Conservation (phyloP, 108 stramenopile genomes). For the Aureococcus anophagefferens region DNA sequence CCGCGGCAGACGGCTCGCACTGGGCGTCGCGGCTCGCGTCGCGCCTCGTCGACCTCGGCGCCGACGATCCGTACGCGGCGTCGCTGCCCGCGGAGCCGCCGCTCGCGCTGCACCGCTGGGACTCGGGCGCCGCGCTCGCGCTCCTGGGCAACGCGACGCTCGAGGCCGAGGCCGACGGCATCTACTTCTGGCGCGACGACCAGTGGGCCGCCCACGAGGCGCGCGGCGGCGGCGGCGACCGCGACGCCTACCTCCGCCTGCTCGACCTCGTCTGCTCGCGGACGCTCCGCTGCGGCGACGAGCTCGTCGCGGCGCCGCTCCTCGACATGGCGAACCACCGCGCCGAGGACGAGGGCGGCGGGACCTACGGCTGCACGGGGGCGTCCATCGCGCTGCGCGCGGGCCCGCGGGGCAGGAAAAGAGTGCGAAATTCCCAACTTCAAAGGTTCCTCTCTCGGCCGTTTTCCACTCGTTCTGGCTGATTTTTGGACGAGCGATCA, state of each 20-base stretch:
- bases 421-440: too few species aligned
- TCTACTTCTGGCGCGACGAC: neutral
- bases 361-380: neutral
- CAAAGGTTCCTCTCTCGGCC: too few species aligned
- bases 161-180: neutral
- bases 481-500: too few species aligned
- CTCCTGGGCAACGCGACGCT: neutral
- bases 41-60: neutral
- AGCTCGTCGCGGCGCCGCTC: too few species aligned
- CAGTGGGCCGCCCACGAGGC: neutral
- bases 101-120: neutral
- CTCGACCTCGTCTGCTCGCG: neutral
- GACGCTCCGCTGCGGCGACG: neutral
- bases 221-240: neutral
- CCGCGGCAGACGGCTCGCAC: too few species aligned
- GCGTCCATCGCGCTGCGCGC: too few species aligned
- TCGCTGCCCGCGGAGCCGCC: neutral
- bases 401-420: too few species aligned
- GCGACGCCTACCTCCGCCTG: neutral
- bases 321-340: too few species aligned
- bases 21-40: too few species aligned
- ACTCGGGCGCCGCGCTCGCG: neutral
- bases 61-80: neutral
- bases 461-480: too few species aligned
- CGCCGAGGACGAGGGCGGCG: neutral